Percentiles rank a stretch among this genome's conserved stretches.
phyloP scores from a whole-genome alignment of 2,329 filamentous ascomycete species.

The Spiromastix sp. region DNA sequence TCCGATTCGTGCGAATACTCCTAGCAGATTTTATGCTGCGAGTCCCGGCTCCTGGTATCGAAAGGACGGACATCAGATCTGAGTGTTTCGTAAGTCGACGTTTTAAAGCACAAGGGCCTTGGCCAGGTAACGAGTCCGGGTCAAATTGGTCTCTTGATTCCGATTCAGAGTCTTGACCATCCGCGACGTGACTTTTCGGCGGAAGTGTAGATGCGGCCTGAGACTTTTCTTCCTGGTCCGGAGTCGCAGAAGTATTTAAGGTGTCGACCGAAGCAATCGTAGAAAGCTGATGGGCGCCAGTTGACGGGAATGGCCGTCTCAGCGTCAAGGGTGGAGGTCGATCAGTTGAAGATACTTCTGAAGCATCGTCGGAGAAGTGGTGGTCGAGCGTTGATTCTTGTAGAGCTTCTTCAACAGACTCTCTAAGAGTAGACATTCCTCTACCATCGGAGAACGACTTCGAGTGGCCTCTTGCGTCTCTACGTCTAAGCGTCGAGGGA shows the following conservation, averaged over 20 bases:
- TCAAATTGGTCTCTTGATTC: slow-evolving; percentile 38
- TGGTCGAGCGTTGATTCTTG: slow-evolving; percentile 18
- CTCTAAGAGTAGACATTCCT: slow-evolving; percentile 15
- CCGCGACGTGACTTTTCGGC: slow-evolving; percentile 5
- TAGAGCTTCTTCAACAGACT: slow-evolving; percentile 16
- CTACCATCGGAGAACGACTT: slow-evolving; percentile 11
- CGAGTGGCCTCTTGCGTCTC: slow-evolving; percentile 13
- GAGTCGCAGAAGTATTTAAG: slow-evolving; percentile 20
- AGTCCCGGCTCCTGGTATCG: slow-evolving; percentile 46
- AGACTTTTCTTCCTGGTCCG: not conserved
- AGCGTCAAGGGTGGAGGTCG: slow-evolving; percentile 30
- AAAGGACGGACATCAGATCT: slow-evolving; percentile 87
- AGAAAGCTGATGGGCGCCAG: slow-evolving; percentile 44
- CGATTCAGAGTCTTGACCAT: slow-evolving; percentile 18
- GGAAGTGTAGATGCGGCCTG: slow-evolving; percentile 1
- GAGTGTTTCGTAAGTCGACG: slow-evolving; percentile 81
- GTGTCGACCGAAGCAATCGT: slow-evolving; percentile 51
- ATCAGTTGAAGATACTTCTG: slow-evolving; percentile 27
- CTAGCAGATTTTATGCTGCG: slow-evolving; percentile 65
- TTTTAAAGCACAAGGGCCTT: slow-evolving; percentile 51
- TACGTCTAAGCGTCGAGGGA: slow-evolving; percentile 17
- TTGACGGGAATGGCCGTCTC: slow-evolving; percentile 40
- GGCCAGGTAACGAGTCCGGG: slow-evolving; percentile 35
- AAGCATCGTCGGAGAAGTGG: slow-evolving; percentile 24
- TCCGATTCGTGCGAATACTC: slow-evolving; percentile 66